These are phyloP conservation scores for Fragaria iinumae DNA, from an alignment of 306 rosid species.

Conservation along the genomic window DNA sequence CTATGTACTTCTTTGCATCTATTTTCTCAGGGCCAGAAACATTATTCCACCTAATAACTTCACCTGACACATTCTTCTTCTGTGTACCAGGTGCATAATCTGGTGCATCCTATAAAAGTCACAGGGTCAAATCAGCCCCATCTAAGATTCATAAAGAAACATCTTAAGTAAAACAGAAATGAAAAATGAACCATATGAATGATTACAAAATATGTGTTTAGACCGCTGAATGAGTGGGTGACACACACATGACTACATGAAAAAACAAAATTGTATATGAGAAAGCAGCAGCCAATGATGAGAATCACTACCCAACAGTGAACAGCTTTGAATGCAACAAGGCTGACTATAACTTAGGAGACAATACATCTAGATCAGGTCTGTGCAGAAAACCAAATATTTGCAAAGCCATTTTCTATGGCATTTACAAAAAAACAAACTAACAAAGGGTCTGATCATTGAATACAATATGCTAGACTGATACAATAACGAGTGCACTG, in stretches of 20 bases:
- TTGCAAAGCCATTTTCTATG: background rate
- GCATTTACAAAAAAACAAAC: background rate
- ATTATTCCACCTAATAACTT: constrained; percentile 92
- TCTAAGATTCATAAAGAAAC: constrained; percentile 5
- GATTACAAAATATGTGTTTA: background rate
- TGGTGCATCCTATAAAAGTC: constrained; percentile 64
- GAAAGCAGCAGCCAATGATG: background rate
- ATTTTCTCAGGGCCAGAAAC: constrained; percentile 81
- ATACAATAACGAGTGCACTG: background rate
- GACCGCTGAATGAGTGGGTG: background rate
- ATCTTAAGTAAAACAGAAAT: background rate
- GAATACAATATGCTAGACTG: background rate
- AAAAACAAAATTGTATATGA: background rate
- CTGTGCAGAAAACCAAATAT: background rate
- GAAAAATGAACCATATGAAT: background rate
- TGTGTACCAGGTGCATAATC: constrained; percentile 95
- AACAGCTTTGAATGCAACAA: background rate
- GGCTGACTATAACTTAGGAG: background rate
- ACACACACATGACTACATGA: background rate
- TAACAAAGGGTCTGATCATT: background rate
- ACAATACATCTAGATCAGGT: background rate
- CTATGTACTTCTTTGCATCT: constrained; percentile 93
- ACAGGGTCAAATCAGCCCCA: constrained; percentile 25
- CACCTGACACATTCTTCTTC: constrained; percentile 91
- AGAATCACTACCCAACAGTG: background rate